Evolutionary conservation across 257 asterid genomes (phyloP), one percentile per base, ranked within the genome.

Genomic region (Prunella vulgaris): DNA sequence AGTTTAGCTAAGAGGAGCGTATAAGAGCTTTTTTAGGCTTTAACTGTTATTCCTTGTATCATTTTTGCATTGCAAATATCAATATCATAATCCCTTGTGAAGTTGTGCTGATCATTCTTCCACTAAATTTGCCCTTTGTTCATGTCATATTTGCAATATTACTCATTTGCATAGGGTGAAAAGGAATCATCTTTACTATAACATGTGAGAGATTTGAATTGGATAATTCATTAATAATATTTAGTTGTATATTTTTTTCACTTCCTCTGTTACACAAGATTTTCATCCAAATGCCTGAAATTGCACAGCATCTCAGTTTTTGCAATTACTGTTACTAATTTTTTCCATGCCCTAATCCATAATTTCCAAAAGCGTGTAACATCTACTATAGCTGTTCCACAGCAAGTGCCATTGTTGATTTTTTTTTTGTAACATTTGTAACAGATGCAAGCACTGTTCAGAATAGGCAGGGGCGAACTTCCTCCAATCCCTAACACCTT

Each of bases 361-460:
- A 32, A n/a, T 53, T 74, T 9, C 46, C 57, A 52, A 67, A 58
- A 32, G 21, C 22, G 44, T 74, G 21, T 20, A 51, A 46, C 58
- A 49, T 10, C 68, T 21, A 44, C 52, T 44, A 74, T 18, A 52
- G 28, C 22, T 65, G 13, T 42, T 24, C 14, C 21, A 57, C 37
- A 15, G 52, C 24, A 15, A 57, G 38, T 22, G 32, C 12, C n/a
- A 53, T 28, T 63, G 42, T 46, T 60, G 62, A 61, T 30, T 10
- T 27, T 63, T 25, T 12, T 28, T 44, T 32, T 22, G 57, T 32
- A 57, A 58, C 69, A 72, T 68, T 15, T 66, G 73, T 54, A 64
- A 37, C 84, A 83, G 87, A 82, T 84, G 89, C 87, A 82, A 71
- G 92, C 92, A 22, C 60, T 86, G 74, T 86, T 79, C 78, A 78